Conservation (phyloP, 495 filamentous ascomycete species). For the Xylaria intraflava region DNA sequence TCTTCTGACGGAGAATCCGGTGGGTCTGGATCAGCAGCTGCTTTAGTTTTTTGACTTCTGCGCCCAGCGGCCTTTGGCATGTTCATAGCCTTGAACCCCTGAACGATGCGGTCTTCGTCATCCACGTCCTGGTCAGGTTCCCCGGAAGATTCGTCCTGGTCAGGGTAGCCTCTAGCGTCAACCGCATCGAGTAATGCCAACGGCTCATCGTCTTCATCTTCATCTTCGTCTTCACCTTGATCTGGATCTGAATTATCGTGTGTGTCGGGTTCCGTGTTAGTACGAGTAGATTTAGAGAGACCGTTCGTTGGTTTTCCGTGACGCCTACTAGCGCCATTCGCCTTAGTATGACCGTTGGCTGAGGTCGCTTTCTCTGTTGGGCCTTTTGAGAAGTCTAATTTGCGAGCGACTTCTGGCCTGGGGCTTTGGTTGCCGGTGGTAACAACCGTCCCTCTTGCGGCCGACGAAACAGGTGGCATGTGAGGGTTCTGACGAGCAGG, state of each 20-base stretch:
- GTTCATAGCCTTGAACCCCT: conserved; percentile 13
- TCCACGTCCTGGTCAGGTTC: conserved; percentile 24
- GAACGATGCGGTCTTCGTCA: conserved; percentile 8
- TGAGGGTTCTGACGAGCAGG: conserved; percentile 46
- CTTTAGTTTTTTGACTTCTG: conserved; percentile 26
- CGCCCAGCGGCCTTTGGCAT: conserved; percentile 18
- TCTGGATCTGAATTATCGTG: conserved; percentile 1
- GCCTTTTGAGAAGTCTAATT: conserved; percentile 35
- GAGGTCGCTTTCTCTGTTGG: conserved; percentile 8
- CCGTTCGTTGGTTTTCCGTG: conserved; percentile 12
- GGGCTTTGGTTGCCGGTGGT: conserved; percentile 17
- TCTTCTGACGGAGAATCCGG: conserved; percentile 18
- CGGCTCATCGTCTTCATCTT: conserved; percentile 19
- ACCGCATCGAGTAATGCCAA: conserved; percentile 31
- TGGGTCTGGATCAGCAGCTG: conserved; percentile 14
- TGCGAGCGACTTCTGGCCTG: conserved; percentile 28
- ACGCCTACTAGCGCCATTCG: conserved; percentile 12
- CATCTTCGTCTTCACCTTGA: conserved; percentile 20
- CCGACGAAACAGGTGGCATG: conserved; percentile 40
- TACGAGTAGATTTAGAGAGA: conserved; percentile 9
- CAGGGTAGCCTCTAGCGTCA: conserved; percentile 22
- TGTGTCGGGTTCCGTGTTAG: conserved; percentile 13
- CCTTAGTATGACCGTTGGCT: conserved; percentile 20
- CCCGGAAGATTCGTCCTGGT: conserved; percentile 3
- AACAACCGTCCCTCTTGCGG: conserved; percentile 26